Percentiles rank a stretch among this genome's conserved stretches.
Evolutionary conservation across 2,329 filamentous ascomycete genomes (phyloP).

Genomic region (Didymella segeticola): DNA sequence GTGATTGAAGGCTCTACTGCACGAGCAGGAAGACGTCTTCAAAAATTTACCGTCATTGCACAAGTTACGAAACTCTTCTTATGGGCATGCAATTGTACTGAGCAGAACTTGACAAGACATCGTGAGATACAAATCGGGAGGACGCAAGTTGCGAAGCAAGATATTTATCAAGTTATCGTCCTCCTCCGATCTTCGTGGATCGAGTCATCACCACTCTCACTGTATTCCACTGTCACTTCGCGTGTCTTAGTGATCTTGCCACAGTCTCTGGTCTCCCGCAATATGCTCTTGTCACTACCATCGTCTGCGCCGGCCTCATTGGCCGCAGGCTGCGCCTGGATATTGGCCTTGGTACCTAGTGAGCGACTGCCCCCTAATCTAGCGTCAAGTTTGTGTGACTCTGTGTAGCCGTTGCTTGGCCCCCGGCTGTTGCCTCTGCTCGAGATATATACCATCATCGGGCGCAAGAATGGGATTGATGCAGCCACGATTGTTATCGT

Average conservation of each 20-base stretch:
- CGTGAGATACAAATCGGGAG: no score
- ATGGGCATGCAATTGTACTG: no score
- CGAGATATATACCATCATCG: constrained; percentile 24
- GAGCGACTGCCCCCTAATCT: neutral
- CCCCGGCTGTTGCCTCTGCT: neutral
- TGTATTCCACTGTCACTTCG: neutral
- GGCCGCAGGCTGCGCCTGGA: neutral
- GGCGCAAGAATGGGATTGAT: constrained; percentile 36
- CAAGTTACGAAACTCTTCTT: no score
- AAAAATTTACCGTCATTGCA: no score
- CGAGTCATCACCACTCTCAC: neutral
- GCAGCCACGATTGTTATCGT: constrained; percentile 38
- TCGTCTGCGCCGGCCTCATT: neutral
- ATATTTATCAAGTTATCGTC: no score
- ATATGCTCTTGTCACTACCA: constrained; percentile 19
- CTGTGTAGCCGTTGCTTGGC: constrained; percentile 4
- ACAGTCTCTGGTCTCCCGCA: constrained; percentile 4
- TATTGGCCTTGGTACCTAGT: neutral
- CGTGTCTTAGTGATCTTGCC: neutral
- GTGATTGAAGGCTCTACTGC: no score
- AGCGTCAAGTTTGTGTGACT: neutral
- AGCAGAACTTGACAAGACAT: no score
- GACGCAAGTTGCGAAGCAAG: no score
- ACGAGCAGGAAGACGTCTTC: no score
- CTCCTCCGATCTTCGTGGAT: neutral